Base-by-base conservation (phyloP, 805 yeast species). In the Myxozyma melibiosi region DNA sequence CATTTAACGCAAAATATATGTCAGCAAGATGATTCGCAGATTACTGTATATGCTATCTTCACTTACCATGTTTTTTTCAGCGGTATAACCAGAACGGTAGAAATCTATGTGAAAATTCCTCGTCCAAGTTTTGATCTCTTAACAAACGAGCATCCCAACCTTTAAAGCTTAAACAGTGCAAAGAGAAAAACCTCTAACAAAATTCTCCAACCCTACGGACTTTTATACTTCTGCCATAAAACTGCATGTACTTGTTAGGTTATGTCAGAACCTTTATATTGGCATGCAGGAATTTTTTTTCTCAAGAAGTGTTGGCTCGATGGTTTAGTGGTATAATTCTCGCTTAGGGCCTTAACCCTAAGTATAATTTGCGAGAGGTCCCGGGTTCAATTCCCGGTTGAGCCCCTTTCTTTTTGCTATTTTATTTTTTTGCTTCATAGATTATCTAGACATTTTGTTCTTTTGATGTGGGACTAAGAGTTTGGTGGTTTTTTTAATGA, bases 301-400 rank as follows among this genome's bases (percentile, higher is more conserved):
- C 35, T 22, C 25, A 18, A 4, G 11, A 45, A 4, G 16, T 33
- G 13, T 13, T 47, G 71, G 71, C 71, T 68, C 71, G 71, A 68
- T 68, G 71, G 71, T 68, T 68, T 68, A 68, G 71, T 68, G 71
- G 71, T 68, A 68, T 68, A 68, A 68, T 68, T 68, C 71, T 68
- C 71, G 71, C 71, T 68, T 68, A 68, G 71, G 71, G 71, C 60
- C 42, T 57, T 50, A 31, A 65, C 68, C 56, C 66, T 68, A 62
- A 68, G 70, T 46, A 39, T 58, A 63, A 60, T 50, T 59, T 68
- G 71, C 71, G 71, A 68, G 71, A 68, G 71, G 71, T 68, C 71
- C 71, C 71, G 71, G 71, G 71, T 68, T 68, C 71, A 68, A 68
- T 68, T 68, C 71, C 71, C 71, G 71, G 71, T 68, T 67, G 71